Base-by-base conservation (phyloP, 1,284 basidiomycete species). In the Boletus holoroseus region DNA sequence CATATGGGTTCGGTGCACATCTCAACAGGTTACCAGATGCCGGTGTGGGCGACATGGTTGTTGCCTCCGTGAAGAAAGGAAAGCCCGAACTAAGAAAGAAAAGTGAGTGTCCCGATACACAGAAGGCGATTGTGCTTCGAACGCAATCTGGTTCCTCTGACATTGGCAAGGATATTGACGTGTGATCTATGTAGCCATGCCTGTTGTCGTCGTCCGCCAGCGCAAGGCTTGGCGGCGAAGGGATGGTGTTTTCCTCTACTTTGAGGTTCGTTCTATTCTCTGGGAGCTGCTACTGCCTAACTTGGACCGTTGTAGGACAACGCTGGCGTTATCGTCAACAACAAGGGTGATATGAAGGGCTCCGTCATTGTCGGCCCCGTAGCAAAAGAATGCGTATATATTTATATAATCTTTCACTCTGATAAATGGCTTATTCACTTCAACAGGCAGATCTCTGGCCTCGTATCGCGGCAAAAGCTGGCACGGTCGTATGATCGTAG, bases 301-400 rank as follows among this genome's bases (percentile, higher is more conserved):
- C 28, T 31, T 22, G 32, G 1, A 18, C 6, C 8, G 9, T 9
- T 43, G 15, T 36, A 87, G 88, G 94, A 95, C 75, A 95, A 95
- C 71, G 94, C 94, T 52, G 94, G 93, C 74, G 93, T 95, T 58
- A 94, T 95, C 59, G 91, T 94, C 68, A 98, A 98, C 82, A 91
- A 92, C 68, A 98, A 98, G 83, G 95, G 96, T 69, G 95, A 99
- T 79, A 99, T 99, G 95, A 99, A 99, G 83, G 95, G 95, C 55
- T 94, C 91, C 53, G 93, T 94, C 63, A 99, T 99, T 74, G 94
- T 95, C 59, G 95, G 95, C 61, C 96, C 95, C 44, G 91, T 94
- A 54, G 92, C 90, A 74, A 95, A 94, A 82, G 91, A 93, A 90
- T 94, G 91, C 69, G 89, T 91, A 68, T 50, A 88, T 83, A 24